phyloP scores from a whole-genome alignment of 2,329 filamentous ascomycete species.

The Blastomyces parvus region DNA sequence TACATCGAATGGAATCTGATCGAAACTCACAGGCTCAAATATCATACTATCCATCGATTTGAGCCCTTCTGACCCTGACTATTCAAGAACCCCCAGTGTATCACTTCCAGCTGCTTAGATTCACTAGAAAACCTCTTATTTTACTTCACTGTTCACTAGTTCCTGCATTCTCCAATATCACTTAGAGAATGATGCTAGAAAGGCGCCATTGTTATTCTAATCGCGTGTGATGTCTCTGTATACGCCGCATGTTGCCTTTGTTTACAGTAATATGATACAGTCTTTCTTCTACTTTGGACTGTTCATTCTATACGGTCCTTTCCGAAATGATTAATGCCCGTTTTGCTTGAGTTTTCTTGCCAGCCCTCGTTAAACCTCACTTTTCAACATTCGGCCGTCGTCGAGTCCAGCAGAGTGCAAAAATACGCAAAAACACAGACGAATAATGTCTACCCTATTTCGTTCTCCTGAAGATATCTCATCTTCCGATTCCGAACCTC shows the following conservation, averaged over 20 bases:
- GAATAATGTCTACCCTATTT: conserved; percentile 33
- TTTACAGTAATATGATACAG: conserved; percentile 3
- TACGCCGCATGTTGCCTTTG: not conserved
- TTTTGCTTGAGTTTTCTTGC: not conserved
- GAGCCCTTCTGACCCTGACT: conserved; percentile 1
- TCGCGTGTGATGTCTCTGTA: not conserved
- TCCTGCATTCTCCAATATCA: not conserved
- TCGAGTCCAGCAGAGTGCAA: not conserved
- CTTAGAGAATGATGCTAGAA: not conserved
- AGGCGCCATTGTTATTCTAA: not conserved
- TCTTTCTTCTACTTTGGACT: not conserved
- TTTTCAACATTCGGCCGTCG: not conserved
- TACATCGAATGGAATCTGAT: conserved; percentile 13
- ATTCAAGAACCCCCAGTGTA: not conserved
- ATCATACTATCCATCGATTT: not conserved
- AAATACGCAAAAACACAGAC: not conserved
- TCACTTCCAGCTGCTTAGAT: not conserved
- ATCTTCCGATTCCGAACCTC: conserved; percentile 28
- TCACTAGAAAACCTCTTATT: not conserved
- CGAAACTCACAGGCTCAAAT: conserved; percentile 11
- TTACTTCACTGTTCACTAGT: not conserved
- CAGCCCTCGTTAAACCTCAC: not conserved
- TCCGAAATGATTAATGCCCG: not conserved
- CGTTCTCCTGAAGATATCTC: conserved; percentile 31
- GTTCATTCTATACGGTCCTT: conserved; percentile 3